A percentile compares a stretch with the other conserved stretches of the same genome.
These are phyloP conservation scores for Datura wrightii DNA, from an alignment of 257 asterid species.

Conservation along the genomic window DNA sequence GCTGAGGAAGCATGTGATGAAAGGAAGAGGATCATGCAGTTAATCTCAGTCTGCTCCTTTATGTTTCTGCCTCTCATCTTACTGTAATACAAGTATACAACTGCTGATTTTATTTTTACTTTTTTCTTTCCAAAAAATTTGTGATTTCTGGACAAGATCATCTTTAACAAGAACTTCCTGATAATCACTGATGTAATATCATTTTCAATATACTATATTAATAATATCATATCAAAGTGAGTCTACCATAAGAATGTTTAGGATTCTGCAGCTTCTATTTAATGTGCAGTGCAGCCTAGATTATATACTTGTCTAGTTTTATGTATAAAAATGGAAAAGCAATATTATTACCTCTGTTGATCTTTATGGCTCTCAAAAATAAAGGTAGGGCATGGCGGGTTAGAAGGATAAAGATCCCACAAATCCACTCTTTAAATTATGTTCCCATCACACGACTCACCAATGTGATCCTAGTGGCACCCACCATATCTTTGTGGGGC, in stretches of 20 bases:
- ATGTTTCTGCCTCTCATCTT: conserved; percentile 43
- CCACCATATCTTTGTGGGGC: too few relatives aligned
- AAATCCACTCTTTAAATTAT: too few relatives aligned
- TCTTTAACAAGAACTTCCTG: conserved; percentile 30
- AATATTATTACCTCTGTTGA: not conserved
- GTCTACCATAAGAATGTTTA: conserved; percentile 18
- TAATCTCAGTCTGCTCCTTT: conserved; percentile 36
- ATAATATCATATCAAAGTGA: conserved; percentile 25
- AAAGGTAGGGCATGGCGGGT: too few relatives aligned
- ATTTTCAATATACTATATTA: conserved; percentile 15
- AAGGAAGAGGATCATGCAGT: conserved; percentile 72
- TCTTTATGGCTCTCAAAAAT: not conserved
- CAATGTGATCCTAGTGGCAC: too few relatives aligned
- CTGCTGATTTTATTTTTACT: conserved; percentile 31
- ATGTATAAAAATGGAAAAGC: conserved; percentile 13
- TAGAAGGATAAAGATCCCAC: too few relatives aligned
- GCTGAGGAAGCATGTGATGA: conserved; percentile 89
- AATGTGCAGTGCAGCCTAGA: not conserved
- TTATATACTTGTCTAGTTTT: conserved; percentile 2
- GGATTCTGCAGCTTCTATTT: conserved; percentile 1
- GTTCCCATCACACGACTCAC: too few relatives aligned
- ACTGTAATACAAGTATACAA: conserved; percentile 44
- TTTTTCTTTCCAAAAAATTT: conserved; percentile 32
- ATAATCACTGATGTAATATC: conserved; percentile 37
- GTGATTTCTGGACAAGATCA: conserved; percentile 34